Conservation (phyloP, 441 rosid genomes). For the Pelargonium cotyledonis region DNA sequence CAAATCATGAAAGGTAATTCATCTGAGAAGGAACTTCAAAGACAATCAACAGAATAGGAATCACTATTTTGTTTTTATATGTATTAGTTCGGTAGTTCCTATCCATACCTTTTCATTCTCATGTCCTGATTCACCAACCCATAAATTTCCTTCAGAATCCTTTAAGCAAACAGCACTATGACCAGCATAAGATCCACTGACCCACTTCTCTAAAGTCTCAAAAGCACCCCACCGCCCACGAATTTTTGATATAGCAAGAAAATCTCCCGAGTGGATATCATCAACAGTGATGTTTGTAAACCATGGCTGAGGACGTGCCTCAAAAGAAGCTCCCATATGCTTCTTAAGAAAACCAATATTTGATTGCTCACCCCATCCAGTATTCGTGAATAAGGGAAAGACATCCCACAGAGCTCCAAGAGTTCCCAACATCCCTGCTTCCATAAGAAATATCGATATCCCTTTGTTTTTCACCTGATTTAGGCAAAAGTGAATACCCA, state of each 20-base stretch:
- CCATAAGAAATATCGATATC: conserved; percentile 89
- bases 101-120: conserved; percentile 78
- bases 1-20: too few species aligned
- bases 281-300: conserved; percentile 43
- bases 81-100: too few species aligned
- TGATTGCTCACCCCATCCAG: conserved; percentile 79
- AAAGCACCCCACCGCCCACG: conserved; percentile 98
- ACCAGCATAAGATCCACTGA: conserved; percentile 96
- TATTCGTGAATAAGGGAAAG: conserved; percentile 78
- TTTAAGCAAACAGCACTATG: conserved; percentile 95
- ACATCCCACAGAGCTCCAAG: conserved; percentile 89
- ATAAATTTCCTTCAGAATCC: conserved; percentile 77
- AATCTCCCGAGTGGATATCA: conserved; percentile 81
- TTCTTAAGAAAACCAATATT: conserved; percentile 68
- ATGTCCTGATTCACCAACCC: conserved; percentile 99
- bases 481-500: conserved; percentile 1
- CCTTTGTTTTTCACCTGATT: conserved; percentile 79
- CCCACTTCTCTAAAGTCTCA: conserved; percentile 97
- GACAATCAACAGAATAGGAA: too few species aligned
- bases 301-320: conserved; percentile 79
- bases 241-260: conserved; percentile 84
- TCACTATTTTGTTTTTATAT: too few species aligned
- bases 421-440: conserved; percentile 95
- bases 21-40: too few species aligned
- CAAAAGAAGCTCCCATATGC: conserved; percentile 88